Conservation (phyloP, 495 filamentous ascomycete genomes). For the Astrothelium macrocarpum region DNA sequence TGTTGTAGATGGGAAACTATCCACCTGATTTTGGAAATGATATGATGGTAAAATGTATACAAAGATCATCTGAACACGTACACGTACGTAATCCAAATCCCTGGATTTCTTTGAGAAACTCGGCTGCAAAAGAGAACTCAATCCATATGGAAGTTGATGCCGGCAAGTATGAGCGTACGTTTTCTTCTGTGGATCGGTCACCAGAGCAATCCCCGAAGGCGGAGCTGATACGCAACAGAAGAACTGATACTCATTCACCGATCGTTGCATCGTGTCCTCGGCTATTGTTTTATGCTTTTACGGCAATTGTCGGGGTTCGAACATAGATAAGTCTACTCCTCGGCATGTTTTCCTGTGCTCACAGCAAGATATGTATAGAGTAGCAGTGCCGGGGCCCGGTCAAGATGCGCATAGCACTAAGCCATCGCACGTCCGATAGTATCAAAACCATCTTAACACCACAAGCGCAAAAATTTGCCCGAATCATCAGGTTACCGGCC, state of each 20-base stretch:
- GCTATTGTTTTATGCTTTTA: not conserved
- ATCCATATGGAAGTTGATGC: not conserved
- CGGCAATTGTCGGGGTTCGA: not conserved
- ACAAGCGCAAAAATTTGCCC: not conserved
- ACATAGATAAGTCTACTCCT: not conserved
- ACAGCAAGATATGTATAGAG: not conserved
- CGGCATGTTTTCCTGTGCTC: not conserved
- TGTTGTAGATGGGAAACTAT: too few species aligned
- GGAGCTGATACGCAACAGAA: not conserved
- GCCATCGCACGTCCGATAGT: not conserved
- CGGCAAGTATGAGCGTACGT: not conserved
- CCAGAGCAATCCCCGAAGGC: not conserved
- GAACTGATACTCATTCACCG: not conserved
- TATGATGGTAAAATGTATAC: too few species aligned
- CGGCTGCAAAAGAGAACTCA: not conserved
- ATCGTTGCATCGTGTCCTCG: not conserved
- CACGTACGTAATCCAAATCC: not conserved
- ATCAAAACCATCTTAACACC: not conserved
- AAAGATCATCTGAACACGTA: not conserved
- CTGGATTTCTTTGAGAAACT: not conserved
- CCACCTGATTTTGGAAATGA: too few species aligned
- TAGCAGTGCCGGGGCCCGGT: not conserved
- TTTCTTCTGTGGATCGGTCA: not conserved
- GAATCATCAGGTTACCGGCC: not conserved
- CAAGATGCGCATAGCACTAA: not conserved